Percentiles rank a stretch among this genome's conserved stretches.
Conservation (phyloP, 306 rosid species). For the Carpinus fangiana region DNA sequence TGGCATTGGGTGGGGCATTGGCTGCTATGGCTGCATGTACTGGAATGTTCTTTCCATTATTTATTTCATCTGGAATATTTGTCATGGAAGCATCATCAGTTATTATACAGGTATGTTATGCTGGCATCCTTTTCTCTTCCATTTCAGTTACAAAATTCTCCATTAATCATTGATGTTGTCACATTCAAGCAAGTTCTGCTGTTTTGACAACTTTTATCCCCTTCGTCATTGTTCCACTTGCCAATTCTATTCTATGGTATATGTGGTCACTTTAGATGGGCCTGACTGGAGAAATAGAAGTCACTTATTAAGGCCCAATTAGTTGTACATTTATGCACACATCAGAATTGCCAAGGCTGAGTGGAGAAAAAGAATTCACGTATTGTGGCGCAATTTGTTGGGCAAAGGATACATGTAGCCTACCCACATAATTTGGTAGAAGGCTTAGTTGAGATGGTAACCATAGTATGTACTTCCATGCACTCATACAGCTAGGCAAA, state of each 20-base stretch:
- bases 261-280: background rate
- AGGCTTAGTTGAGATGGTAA: no score
- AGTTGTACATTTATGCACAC: background rate
- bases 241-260: background rate
- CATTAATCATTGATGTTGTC: background rate
- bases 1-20: constrained; percentile 92
- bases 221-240: background rate
- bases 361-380: background rate
- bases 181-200: background rate
- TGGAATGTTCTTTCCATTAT: constrained; percentile 91
- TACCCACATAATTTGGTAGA: background rate
- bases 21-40: constrained; percentile 97
- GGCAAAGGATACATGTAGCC: background rate
- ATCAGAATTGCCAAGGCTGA: background rate
- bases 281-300: background rate
- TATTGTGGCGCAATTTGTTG: background rate
- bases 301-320: background rate
- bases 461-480: background rate
- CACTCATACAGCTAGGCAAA: background rate
- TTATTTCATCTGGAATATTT: constrained; percentile 76
- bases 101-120: constrained; percentile 62
- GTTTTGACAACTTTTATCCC: background rate
- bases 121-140: constrained; percentile 14
- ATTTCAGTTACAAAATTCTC: background rate
- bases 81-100: constrained; percentile 67